Evolutionary conservation across 805 yeast genomes (phyloP), one percentile per base, ranked within the genome.

Genomic region (Brettanomyces bruxellensis): DNA sequence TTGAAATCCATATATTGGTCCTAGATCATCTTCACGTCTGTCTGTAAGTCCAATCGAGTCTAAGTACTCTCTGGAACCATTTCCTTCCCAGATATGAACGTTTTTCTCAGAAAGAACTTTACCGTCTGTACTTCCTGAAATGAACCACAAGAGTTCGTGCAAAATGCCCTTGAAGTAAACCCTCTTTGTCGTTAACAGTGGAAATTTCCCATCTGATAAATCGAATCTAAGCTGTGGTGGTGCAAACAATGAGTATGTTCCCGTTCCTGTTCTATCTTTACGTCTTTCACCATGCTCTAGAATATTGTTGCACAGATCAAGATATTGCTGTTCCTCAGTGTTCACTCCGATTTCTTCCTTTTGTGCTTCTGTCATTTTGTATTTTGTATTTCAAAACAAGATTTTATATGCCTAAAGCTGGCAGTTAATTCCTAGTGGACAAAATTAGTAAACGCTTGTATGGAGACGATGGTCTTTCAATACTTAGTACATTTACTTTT

Each of bases 71-170:
- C 97, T 73, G 35, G 95, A 86, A 9, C 98, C 99, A 62, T 93
- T 93, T 14, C 99, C 99, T 64, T 93, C 99, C 99, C 99, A 93
- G 47, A 93, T 93, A 59, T 81, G 90, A n/a, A 93, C 95, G 34
- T 95, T 96, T 54, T 83, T 76, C 3, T 83, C 95, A 13, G 83
- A 69, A 39, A 93, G 69, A 51, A 75, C 71, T 53, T 83, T 84
- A 35, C 93, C 95, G 61, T 91, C 95, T 0, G 99, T 93, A 51
- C 82, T 78, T 1, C 98, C 99, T 4, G 79, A 71, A 7, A 93
- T 75, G 59, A 93, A 93, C 99, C 99, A 93, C 12, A 93, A 71
- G 30, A 93, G 71, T 62, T 93, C 99, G 52, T 87, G 80, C 34
- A 91, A 76, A 40, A 93, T 88, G 8, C 90, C 99, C 52, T 84